Percentiles rank a stretch among this genome's conserved stretches.
These are phyloP conservation scores for Alnus rubra DNA, from an alignment of 306 rosid genomes.

Conservation along the genomic window DNA sequence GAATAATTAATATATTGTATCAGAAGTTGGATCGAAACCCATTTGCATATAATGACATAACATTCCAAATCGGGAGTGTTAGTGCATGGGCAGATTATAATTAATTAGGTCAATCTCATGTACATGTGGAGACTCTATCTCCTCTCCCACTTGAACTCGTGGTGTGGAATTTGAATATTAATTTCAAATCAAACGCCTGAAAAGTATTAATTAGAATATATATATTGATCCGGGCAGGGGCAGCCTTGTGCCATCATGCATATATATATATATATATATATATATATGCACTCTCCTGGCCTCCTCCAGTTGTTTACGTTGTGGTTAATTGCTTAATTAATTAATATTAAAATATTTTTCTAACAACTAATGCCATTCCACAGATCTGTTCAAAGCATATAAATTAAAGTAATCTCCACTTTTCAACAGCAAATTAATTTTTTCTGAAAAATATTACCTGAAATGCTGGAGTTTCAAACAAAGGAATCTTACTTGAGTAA, in stretches of 20 bases:
- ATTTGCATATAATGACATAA: slow-evolving; percentile 2
- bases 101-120: slow-evolving; percentile 22
- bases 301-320: background rate
- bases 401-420: background rate
- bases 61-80: slow-evolving; percentile 20
- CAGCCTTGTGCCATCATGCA: background rate
- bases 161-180: background rate
- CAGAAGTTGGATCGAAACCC: background rate
- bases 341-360: slow-evolving; percentile 5
- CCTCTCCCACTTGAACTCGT: background rate
- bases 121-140: background rate
- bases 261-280: too few relatives aligned
- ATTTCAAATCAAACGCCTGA: background rate
- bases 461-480: background rate
- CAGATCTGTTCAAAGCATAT: slow-evolving; percentile 18
- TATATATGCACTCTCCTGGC: background rate
- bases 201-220: background rate
- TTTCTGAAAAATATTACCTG: background rate
- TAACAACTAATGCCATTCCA: background rate
- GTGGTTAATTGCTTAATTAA: too few relatives aligned
- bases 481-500: background rate
- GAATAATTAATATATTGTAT: background rate
- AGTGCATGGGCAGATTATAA: slow-evolving; percentile 6
- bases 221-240: too few relatives aligned
- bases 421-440: background rate